A percentile compares a stretch with the other conserved stretches of the same genome.
Evolutionary conservation across 106 monocot species (phyloP).

Genomic region (Agapanthus africanus): DNA sequence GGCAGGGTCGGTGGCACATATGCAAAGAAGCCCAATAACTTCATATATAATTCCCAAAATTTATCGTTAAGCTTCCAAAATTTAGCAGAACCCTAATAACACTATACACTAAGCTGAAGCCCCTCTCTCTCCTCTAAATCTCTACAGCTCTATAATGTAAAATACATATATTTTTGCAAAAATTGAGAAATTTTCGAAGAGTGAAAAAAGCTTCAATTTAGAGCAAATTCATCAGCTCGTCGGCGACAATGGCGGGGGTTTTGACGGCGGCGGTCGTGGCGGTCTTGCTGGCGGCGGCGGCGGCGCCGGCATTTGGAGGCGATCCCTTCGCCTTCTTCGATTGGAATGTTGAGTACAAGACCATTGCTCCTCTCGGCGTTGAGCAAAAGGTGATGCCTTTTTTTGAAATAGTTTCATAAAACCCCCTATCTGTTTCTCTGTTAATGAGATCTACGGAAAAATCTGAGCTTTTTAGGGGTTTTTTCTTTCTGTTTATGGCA

Average conservation of each 20-base stretch:
- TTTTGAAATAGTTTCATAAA: too few relatives aligned
- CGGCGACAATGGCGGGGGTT: conserved; percentile 1
- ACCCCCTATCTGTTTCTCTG: too few relatives aligned
- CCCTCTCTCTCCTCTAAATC: neutral
- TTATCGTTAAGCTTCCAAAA: too few relatives aligned
- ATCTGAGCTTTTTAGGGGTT: neutral
- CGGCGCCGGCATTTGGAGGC: conserved; percentile 10
- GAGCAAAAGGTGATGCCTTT: conserved; percentile 47
- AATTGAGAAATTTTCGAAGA: neutral
- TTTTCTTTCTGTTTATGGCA: neutral
- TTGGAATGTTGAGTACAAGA: conserved; percentile 76
- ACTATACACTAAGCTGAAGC: neutral
- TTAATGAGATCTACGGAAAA: neutral
- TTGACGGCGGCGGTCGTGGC: neutral
- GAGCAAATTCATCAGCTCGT: neutral
- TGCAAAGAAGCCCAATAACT: too few relatives aligned
- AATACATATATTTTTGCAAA: neutral
- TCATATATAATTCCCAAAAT: too few relatives aligned
- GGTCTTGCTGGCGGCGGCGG: conserved; percentile 5
- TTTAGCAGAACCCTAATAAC: too few relatives aligned
- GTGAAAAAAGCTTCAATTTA: neutral
- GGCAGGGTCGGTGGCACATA: too few relatives aligned
- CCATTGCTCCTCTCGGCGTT: conserved; percentile 70
- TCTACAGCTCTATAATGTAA: neutral
- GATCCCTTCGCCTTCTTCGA: conserved; percentile 72